phyloP scores from a whole-genome alignment of 495 filamentous ascomycete species.

The Talaromyces nanjingensis region DNA sequence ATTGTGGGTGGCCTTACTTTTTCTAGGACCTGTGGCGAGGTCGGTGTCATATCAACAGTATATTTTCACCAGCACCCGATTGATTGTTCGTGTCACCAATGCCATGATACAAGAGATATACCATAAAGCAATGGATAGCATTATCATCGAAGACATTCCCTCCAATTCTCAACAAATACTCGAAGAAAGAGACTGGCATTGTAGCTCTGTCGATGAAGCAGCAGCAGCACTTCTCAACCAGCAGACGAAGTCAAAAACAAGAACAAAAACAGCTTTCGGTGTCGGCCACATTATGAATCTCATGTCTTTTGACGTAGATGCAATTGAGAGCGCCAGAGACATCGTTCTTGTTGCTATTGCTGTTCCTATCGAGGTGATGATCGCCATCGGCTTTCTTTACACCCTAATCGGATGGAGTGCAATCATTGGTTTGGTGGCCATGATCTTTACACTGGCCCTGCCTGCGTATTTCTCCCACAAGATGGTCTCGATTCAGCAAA shows the following conservation, averaged over 20 bases:
- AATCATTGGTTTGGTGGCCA: slow-evolving; percentile 30
- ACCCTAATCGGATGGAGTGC: slow-evolving; percentile 37
- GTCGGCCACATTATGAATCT: slow-evolving; percentile 29
- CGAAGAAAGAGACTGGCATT: neutral
- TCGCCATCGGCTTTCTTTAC: slow-evolving; percentile 33
- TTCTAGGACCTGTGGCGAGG: slow-evolving; percentile 31
- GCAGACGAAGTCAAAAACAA: neutral
- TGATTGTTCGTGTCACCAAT: slow-evolving; percentile 38
- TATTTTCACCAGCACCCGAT: slow-evolving; percentile 37
- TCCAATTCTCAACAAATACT: neutral
- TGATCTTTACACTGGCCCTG: slow-evolving; percentile 30
- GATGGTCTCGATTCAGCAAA: slow-evolving; percentile 27
- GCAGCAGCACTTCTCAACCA: neutral
- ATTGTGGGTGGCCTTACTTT: slow-evolving; percentile 37
- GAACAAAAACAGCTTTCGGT: neutral
- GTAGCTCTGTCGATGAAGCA: neutral
- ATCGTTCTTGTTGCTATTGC: slow-evolving; percentile 29
- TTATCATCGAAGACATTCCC: neutral
- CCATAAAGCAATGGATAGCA: slow-evolving; percentile 32
- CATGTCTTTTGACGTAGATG: slow-evolving; percentile 43
- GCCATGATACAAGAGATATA: slow-evolving; percentile 44
- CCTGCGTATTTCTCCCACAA: slow-evolving; percentile 29
- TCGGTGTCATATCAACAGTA: slow-evolving; percentile 41
- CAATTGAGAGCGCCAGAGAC: slow-evolving; percentile 33
- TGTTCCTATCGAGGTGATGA: slow-evolving; percentile 24